Base-by-base conservation (phyloP, 2,329 filamentous ascomycete genomes). In the Aspergillus thermomutatus region DNA sequence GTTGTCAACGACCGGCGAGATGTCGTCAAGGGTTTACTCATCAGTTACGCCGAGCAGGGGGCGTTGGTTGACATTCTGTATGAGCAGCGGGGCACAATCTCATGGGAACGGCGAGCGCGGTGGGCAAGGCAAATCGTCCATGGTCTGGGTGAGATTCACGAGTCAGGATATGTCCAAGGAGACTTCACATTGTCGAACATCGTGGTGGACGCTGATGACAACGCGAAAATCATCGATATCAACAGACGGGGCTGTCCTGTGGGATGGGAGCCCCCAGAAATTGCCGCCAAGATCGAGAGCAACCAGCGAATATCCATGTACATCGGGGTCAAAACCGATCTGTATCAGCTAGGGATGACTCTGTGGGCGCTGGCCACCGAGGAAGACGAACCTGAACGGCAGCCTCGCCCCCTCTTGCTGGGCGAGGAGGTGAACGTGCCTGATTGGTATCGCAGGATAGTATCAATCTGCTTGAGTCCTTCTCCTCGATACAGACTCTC, bases 161-260 rank as follows among this genome's bases (percentile, higher is more conserved):
- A 97, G 73, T 88, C 91, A 23, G 94, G 94, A 4, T 97, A 96
- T 72, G 94, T 99, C 10, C 94, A 99, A 70, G 94, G 94, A 25
- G 94, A 99, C 70, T 97, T 99, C 63, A 99, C 94, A 0, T 81
- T 99, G 27, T 96, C 92, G 4, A 99, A 99, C 70, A 96, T 99
- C 62, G 94, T 99, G 59, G 89, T 99, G 67, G 91, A 97, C 72
- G 82, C 83, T 11, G 77, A 89, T 46, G 87, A 92, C 69, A 83
- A 97, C 68, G 94, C 93, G 8, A 93, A 95, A 68, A 97, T 99
- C 64, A 99, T 99, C 69, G 94, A 99, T 74, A 97, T 99, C 77
- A 99, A 99, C 76, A 84, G 94, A 54, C 83, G 94, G 66, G 94
- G 94, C n/a, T 99, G 94, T 67, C 94, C 94, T 0, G 90, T 97